A percentile compares a stretch with the other conserved stretches of the same genome.
Evolutionary conservation across 306 rosid species (phyloP).

Genomic region (Fragaria vesca): DNA sequence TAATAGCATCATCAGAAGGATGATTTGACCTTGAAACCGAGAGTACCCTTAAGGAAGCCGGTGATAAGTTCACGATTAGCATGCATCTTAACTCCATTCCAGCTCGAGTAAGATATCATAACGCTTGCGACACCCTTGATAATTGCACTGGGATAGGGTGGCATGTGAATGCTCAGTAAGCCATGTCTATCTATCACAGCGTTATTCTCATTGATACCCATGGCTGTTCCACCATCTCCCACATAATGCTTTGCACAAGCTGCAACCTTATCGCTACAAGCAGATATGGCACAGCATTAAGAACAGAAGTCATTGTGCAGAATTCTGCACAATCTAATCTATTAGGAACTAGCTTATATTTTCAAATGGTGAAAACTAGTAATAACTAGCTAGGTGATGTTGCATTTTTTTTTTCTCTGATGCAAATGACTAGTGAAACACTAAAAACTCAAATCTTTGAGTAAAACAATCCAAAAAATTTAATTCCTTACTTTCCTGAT

Average conservation of each 20-base stretch:
- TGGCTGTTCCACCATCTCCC: slow-evolving; percentile 41
- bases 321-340: no score
- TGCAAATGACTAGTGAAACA: neutral
- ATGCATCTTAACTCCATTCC: slow-evolving; percentile 42
- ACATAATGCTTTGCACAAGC: slow-evolving; percentile 42
- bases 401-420: neutral
- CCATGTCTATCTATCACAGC: slow-evolving; percentile 1
- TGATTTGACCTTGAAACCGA: slow-evolving; percentile 28
- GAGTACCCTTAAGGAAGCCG: slow-evolving; percentile 33
- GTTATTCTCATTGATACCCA: neutral
- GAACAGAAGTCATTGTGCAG: neutral
- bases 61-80: slow-evolving; percentile 30
- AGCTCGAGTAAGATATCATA: slow-evolving; percentile 43
- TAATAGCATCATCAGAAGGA: neutral
- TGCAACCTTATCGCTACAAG: slow-evolving; percentile 25
- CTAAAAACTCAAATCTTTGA: neutral
- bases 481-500: slow-evolving; percentile 30
- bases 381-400: neutral
- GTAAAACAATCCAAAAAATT: neutral
- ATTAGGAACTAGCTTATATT: no score
- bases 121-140: slow-evolving; percentile 35
- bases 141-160: slow-evolving; percentile 28
- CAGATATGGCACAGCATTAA: neutral
- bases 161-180: slow-evolving; percentile 38
- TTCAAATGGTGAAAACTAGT: neutral